A percentile compares a stretch with the other conserved stretches of the same genome.
Conservation (phyloP, 345 rosid genomes). For the Geranium brycei region DNA sequence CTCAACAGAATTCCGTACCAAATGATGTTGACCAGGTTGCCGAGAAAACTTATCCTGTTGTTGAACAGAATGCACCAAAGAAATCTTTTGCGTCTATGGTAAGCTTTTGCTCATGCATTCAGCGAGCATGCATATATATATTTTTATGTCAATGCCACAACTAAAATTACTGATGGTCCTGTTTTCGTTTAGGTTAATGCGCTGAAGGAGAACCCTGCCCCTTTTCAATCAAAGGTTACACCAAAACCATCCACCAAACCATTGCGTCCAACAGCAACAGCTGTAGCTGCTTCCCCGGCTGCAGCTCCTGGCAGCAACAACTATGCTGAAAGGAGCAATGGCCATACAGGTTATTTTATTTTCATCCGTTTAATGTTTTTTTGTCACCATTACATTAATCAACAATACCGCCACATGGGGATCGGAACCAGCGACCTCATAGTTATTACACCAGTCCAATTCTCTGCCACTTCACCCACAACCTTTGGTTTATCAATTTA, state of each 20-base stretch:
- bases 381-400: too few species aligned
- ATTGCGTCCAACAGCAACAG: background rate
- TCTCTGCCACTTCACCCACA: too few species aligned
- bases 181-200: background rate
- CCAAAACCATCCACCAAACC: slow-evolving; percentile 20
- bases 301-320: slow-evolving; percentile 18
- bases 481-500: too few species aligned
- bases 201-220: background rate
- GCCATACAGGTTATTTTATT: slow-evolving; percentile 7
- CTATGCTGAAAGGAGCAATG: slow-evolving; percentile 28
- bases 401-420: too few species aligned
- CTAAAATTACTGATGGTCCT: background rate
- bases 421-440: too few species aligned
- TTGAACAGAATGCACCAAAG: slow-evolving; percentile 30
- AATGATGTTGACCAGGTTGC: slow-evolving; percentile 12
- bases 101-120: slow-evolving; percentile 11
- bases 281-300: slow-evolving; percentile 23
- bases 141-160: slow-evolving; percentile 1
- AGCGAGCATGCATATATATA: too few species aligned
- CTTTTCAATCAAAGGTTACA: slow-evolving; percentile 12
- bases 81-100: slow-evolving; percentile 55
- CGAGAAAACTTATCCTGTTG: slow-evolving; percentile 14
- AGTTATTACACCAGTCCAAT: too few species aligned
- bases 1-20: slow-evolving; percentile 4
- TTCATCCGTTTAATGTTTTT: background rate